Base-by-base conservation (phyloP, 139 green algal genomes). In the Chlamydomonas sp. region DNA sequence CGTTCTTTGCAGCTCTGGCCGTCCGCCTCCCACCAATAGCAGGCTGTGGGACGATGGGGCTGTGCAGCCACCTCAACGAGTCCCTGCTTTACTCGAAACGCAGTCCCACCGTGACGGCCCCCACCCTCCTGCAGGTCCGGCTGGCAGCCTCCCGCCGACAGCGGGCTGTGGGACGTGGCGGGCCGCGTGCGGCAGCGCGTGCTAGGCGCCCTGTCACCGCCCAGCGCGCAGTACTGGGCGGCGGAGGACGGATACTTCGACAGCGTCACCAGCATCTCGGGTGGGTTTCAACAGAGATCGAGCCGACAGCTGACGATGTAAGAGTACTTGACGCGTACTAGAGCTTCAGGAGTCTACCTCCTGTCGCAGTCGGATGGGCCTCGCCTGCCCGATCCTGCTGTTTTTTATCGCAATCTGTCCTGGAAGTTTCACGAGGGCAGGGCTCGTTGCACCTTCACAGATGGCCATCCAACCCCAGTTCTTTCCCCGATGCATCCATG, bases 131-230 rank as follows among this genome's bases (percentile, higher is more conserved):
- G 93, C 89, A 95, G 96, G 61, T 96, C 93, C 62, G 96, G 96
- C 67, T 98, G 96, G 96, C 86, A 95, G 84, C 93, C 96, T 0
- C 97, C 96, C 4, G 62, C 88, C 8, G 96, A 98, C 91, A 97
- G 93, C 10, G 97, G 97, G 4, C 93, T 99, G 49, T 99, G 97
- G 97, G 78, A 71, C 6, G 91, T 95, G 31, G 91, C 96, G 6
- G 92, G 90, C n/a, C 63, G 78, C 14, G 77, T 99, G 57, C 89
- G 88, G 64, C 18, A 88, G 67, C 78, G 77, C 0, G 90, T 97
- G 59, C 78, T 95, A 68, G 72, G 8, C 6, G 80, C 86, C 49
- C 91, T 98, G 87, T 84, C 79, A 16, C 76, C 88, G 4, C 80
- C 88, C 12, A 77, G 89, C 73, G 69, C 64, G 18, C 62, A 83